Evolutionary conservation across 805 yeast species (phyloP).

Genomic region (Ogataea ramenticola): DNA sequence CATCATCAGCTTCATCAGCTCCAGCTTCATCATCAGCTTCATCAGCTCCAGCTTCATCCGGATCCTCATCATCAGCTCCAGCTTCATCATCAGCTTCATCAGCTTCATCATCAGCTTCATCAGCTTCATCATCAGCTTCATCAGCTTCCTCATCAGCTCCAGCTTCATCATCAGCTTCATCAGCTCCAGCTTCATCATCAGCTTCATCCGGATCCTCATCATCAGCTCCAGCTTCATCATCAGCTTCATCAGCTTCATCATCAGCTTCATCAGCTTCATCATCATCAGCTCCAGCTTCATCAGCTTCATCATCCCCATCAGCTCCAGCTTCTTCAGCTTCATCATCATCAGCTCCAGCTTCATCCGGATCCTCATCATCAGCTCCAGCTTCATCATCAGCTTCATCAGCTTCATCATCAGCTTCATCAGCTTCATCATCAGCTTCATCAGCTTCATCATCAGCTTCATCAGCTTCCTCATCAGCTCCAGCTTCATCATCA

Average conservation of each 20-base stretch:
- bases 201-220: background rate
- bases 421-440: background rate
- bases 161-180: background rate
- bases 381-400: background rate
- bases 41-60: background rate
- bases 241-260: background rate
- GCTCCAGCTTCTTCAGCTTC: background rate
- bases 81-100: too few relatives aligned
- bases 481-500: background rate
- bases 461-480: background rate
- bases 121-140: background rate
- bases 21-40: background rate
- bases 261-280: too few relatives aligned
- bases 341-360: too few relatives aligned
- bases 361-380: too few relatives aligned
- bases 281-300: background rate
- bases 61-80: too few relatives aligned
- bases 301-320: background rate
- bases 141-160: too few relatives aligned
- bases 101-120: background rate
- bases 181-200: background rate
- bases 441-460: background rate
- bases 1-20: background rate
- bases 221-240: background rate
- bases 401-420: background rate